Conservation (phyloP, 352 stramenopile genomes). For the Globisporangium canariense region DNA sequence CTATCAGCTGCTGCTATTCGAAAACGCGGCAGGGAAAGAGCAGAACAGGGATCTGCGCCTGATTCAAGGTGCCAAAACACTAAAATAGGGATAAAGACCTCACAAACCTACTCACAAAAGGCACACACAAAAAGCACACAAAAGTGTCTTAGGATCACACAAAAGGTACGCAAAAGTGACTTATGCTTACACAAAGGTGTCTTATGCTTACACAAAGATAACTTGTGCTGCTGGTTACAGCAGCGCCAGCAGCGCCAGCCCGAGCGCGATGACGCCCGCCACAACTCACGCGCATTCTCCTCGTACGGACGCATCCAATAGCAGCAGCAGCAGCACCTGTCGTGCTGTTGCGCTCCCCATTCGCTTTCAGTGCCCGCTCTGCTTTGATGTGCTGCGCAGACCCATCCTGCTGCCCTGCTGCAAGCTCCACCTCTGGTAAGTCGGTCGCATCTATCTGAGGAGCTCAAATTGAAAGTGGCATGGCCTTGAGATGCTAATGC, state of each 20-base stretch:
- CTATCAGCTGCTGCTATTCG: neutral
- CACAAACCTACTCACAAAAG: too few species aligned
- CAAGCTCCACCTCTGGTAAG: conserved; percentile 62
- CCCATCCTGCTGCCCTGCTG: conserved; percentile 76
- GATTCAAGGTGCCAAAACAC: neutral
- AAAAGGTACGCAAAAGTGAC: too few species aligned
- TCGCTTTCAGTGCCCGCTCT: conserved; percentile 76
- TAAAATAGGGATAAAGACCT: too few species aligned
- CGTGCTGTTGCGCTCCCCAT: conserved; percentile 39
- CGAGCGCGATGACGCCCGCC: neutral
- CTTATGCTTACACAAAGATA: too few species aligned
- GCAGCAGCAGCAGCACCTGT: neutral
- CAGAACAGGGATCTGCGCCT: too few species aligned
- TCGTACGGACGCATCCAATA: neutral
- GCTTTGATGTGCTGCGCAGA: conserved; percentile 62
- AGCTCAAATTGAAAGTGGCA: neutral
- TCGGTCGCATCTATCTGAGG: neutral
- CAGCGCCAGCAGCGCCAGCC: too few species aligned
- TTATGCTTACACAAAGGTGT: too few species aligned
- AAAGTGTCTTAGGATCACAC: too few species aligned
- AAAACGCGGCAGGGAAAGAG: neutral
- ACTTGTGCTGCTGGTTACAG: too few species aligned
- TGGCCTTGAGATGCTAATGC: neutral
- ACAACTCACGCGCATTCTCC: neutral
- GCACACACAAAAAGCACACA: too few species aligned